Conservation (phyloP, 306 rosid species). For the Pterocarpus santalinus region DNA sequence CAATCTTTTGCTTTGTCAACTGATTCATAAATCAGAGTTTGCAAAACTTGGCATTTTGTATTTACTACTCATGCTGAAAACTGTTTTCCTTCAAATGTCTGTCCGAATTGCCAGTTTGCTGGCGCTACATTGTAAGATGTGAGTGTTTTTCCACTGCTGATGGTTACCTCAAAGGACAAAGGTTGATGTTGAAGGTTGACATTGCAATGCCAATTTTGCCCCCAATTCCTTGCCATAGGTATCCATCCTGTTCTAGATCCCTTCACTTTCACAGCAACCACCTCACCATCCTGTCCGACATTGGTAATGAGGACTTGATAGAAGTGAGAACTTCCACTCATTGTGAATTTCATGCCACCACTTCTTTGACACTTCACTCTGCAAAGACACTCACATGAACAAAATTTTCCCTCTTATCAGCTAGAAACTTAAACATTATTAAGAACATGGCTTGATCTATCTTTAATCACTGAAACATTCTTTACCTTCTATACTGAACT, state of each 20-base stretch:
- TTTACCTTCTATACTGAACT: constrained; percentile 91
- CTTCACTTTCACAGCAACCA: constrained; percentile 90
- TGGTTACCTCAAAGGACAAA: constrained; percentile 88
- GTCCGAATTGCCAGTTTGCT: constrained; percentile 77
- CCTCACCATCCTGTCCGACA: constrained; percentile 90
- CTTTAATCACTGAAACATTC: background rate
- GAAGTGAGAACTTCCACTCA: constrained; percentile 82
- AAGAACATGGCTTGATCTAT: constrained; percentile 11
- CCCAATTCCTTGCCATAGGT: constrained; percentile 94
- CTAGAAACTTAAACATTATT: constrained; percentile 26
- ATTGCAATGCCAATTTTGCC: constrained; percentile 90
- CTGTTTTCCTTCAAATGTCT: constrained; percentile 93
- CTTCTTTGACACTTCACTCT: constrained; percentile 87
- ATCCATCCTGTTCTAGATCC: constrained; percentile 98
- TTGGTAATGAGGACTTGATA: constrained; percentile 86
- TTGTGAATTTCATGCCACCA: constrained; percentile 73
- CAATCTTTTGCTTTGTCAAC: constrained; percentile 44
- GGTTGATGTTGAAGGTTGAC: constrained; percentile 84
- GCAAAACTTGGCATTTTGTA: constrained; percentile 21
- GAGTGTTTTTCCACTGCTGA: constrained; percentile 73
- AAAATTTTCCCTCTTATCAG: constrained; percentile 5
- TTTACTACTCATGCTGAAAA: constrained; percentile 52
- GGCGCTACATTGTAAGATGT: constrained; percentile 91
- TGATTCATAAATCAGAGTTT: constrained; percentile 46
- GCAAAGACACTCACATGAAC: constrained; percentile 42